Percentiles rank a stretch among this genome's conserved stretches.
phyloP scores from a whole-genome alignment of 1,284 basidiomycete genomes.

The Ceratobasidium sp. region DNA sequence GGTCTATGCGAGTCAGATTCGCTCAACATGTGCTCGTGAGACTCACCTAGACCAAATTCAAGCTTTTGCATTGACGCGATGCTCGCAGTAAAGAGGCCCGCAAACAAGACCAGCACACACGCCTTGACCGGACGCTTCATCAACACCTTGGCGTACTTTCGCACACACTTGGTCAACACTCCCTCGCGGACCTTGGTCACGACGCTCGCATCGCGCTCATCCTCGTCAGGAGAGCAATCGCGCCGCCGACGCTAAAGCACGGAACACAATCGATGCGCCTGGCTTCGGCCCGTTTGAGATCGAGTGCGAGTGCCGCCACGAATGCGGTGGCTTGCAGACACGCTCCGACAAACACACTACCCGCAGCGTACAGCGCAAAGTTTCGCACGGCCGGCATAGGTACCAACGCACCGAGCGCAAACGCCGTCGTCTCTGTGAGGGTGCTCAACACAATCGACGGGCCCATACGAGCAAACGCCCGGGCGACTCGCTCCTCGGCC shows the following conservation, averaged over 20 bases:
- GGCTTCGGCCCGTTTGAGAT: constrained; percentile 83
- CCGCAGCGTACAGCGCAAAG: constrained; percentile 96
- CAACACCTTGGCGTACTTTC: constrained; percentile 23
- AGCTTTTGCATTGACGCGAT: constrained; percentile 90
- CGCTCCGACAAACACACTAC: constrained; percentile 91
- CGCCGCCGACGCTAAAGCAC: constrained; percentile 59
- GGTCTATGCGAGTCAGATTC: constrained; percentile 62
- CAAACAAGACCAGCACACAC: constrained; percentile 73
- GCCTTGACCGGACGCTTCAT: constrained; percentile 72
- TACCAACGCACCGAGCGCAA: constrained; percentile 92
- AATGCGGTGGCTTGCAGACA: constrained; percentile 93
- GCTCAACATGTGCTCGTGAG: neutral
- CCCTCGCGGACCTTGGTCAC: neutral
- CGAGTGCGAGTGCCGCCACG: constrained; percentile 83
- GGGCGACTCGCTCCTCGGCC: constrained; percentile 86
- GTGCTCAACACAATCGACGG: constrained; percentile 93
- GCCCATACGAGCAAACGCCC: constrained; percentile 91
- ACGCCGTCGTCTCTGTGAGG: constrained; percentile 91
- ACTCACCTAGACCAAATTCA: constrained; percentile 85
- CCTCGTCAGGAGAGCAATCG: constrained; percentile 3
- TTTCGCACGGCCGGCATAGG: constrained; percentile 98
- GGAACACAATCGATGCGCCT: constrained; percentile 90
- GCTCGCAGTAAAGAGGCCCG: constrained; percentile 79
- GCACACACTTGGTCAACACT: constrained; percentile 10
- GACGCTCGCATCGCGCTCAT: neutral